Percentiles rank a stretch among this genome's conserved stretches.
These are phyloP conservation scores for Chernovozyma sophiae-reginae DNA, from an alignment of 1,139 yeast genomes.

Conservation along the genomic window DNA sequence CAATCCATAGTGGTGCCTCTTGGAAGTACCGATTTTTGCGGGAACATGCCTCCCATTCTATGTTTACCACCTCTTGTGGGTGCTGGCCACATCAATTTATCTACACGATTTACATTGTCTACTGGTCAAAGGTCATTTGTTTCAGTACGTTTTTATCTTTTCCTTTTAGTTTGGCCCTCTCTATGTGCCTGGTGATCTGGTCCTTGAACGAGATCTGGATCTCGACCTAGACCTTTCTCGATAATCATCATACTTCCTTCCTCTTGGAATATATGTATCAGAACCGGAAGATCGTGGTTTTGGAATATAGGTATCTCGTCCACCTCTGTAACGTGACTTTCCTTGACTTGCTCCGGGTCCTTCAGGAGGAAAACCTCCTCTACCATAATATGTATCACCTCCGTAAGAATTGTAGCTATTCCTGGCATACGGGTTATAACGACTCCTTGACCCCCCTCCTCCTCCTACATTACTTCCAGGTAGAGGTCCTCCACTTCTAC, in stretches of 20 bases:
- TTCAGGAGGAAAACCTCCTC: neutral
- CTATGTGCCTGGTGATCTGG: slow-evolving; percentile 4
- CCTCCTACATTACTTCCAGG: neutral
- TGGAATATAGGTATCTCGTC: slow-evolving; percentile 5
- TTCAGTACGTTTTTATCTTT: neutral
- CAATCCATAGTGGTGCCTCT: no score
- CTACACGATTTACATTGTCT: no score
- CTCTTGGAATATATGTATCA: slow-evolving; percentile 5
- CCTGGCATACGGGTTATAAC: neutral
- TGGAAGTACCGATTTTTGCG: no score
- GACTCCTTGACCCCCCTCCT: no score
- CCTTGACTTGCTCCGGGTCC: neutral
- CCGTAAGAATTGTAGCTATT: neutral
- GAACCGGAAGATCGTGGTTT: slow-evolving; percentile 1
- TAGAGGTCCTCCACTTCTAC: neutral
- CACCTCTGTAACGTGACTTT: neutral
- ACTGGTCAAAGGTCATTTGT: no score
- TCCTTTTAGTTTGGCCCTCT: neutral
- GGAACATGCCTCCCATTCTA: no score
- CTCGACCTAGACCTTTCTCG: slow-evolving; percentile 11
- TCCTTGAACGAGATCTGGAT: slow-evolving; percentile 12
- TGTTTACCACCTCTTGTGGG: no score
- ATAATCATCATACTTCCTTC: slow-evolving; percentile 5
- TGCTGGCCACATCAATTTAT: no score
- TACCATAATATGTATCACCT: neutral